phyloP scores from a whole-genome alignment of 1,139 yeast genomes.

The Geotrichum histeridarum region DNA sequence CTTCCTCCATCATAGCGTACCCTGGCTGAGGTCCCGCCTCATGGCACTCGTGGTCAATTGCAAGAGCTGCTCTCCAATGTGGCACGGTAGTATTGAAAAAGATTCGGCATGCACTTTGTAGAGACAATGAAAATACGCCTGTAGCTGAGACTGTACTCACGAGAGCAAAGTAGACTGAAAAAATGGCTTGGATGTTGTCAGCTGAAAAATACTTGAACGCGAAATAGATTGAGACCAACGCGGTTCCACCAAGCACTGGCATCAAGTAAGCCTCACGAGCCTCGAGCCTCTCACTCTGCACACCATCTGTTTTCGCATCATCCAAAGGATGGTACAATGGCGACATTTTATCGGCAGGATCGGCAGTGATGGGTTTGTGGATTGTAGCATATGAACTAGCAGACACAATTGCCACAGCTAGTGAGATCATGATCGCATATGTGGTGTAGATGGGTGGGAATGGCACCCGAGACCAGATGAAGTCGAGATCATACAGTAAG shows the following conservation, averaged over 20 bases:
- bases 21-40: constrained; percentile 31
- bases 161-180: constrained; percentile 38
- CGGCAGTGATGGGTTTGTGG: constrained; percentile 44
- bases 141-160: constrained; percentile 34
- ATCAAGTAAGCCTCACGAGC: constrained; percentile 38
- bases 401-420: constrained; percentile 38
- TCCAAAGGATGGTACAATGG: constrained; percentile 48
- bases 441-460: constrained; percentile 25
- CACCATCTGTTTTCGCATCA: constrained; percentile 17
- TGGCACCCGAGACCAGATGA: constrained; percentile 17
- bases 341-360: constrained; percentile 40
- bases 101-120: constrained; percentile 31
- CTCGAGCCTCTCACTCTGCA: constrained; percentile 20
- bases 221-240: constrained; percentile 40
- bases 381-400: constrained; percentile 44
- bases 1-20: constrained; percentile 9
- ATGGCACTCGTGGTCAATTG: constrained; percentile 34
- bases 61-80: constrained; percentile 35
- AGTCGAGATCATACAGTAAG: constrained; percentile 14
- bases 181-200: constrained; percentile 31
- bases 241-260: constrained; percentile 43
- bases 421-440: constrained; percentile 23
- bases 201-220: constrained; percentile 36
- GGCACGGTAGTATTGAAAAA: constrained; percentile 26
- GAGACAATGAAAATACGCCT: constrained; percentile 28